These are phyloP conservation scores for Flaveria trinervia DNA, from an alignment of 129 eudicot species.

Conservation along the genomic window DNA sequence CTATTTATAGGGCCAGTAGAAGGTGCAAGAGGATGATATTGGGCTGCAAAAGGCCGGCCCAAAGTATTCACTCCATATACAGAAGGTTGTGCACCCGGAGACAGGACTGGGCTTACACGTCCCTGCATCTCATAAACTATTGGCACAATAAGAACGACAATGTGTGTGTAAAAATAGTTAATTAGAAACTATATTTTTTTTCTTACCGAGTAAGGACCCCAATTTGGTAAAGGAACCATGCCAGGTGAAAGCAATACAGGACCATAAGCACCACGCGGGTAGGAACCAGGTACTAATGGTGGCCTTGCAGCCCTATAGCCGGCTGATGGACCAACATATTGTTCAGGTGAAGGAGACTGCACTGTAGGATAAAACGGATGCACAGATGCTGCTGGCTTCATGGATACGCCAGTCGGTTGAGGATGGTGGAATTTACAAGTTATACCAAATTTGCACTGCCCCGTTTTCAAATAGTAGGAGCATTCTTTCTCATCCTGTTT, in stretches of 20 bases:
- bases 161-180: background rate
- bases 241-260: slow-evolving; percentile 78
- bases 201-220: slow-evolving; percentile 87
- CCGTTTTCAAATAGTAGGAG: slow-evolving; percentile 99
- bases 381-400: slow-evolving; percentile 57
- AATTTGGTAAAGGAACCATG: slow-evolving; percentile 71
- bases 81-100: slow-evolving; percentile 90
- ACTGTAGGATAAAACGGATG: slow-evolving; percentile 82
- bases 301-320: slow-evolving; percentile 75
- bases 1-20: slow-evolving; percentile 48
- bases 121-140: slow-evolving; percentile 59
- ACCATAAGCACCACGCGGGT: slow-evolving; percentile 77
- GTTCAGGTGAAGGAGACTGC: slow-evolving; percentile 81
- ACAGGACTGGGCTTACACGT: slow-evolving; percentile 72
- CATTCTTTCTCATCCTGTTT: slow-evolving; percentile 92
- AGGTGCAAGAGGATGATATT: slow-evolving; percentile 50
- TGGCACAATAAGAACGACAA: slow-evolving; percentile 22
- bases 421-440: slow-evolving; percentile 98
- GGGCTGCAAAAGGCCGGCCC: slow-evolving; percentile 58
- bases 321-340: slow-evolving; percentile 46
- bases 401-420: slow-evolving; percentile 60
- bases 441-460: slow-evolving; percentile 97
- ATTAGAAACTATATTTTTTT: slow-evolving; percentile 10
- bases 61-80: slow-evolving; percentile 64
- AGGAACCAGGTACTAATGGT: slow-evolving; percentile 75